These are phyloP conservation scores for Somion occarium DNA, from an alignment of 1,284 basidiomycete genomes.

Conservation along the genomic window DNA sequence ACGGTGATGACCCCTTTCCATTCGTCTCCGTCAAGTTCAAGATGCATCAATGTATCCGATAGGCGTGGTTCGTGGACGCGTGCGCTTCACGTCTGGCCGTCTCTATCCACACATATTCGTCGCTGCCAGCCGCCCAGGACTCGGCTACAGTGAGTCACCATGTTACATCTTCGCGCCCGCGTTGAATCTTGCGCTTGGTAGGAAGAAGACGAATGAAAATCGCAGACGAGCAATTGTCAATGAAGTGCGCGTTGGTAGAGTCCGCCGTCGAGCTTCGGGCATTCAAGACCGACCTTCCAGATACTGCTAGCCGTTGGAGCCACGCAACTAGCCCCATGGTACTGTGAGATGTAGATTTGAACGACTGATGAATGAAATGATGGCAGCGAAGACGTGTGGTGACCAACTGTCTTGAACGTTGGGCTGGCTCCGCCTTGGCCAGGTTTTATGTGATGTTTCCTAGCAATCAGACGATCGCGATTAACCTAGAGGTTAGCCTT, in stretches of 20 bases:
- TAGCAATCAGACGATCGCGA: background rate
- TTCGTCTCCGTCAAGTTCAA: slow-evolving; percentile 65
- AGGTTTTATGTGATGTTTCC: too few relatives aligned
- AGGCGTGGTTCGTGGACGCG: background rate
- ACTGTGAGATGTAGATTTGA: too few relatives aligned
- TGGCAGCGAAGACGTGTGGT: background rate
- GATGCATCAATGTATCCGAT: slow-evolving; percentile 78
- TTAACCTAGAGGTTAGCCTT: background rate
- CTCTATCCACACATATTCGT: too few relatives aligned
- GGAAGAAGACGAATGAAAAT: too few relatives aligned
- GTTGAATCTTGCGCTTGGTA: background rate
- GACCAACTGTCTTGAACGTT: too few relatives aligned
- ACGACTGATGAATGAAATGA: background rate
- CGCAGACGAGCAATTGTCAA: too few relatives aligned
- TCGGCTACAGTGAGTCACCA: background rate
- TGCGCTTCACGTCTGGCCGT: too few relatives aligned
- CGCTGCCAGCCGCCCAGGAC: background rate
- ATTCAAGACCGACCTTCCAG: background rate
- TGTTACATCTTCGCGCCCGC: background rate
- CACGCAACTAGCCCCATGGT: background rate
- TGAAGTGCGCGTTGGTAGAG: too few relatives aligned
- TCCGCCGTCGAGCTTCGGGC: background rate
- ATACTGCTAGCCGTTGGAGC: background rate
- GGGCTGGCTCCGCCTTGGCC: too few relatives aligned
- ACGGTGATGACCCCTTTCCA: slow-evolving; percentile 62